phyloP scores from a whole-genome alignment of 257 asterid genomes.

The Coffea eugenioides region DNA sequence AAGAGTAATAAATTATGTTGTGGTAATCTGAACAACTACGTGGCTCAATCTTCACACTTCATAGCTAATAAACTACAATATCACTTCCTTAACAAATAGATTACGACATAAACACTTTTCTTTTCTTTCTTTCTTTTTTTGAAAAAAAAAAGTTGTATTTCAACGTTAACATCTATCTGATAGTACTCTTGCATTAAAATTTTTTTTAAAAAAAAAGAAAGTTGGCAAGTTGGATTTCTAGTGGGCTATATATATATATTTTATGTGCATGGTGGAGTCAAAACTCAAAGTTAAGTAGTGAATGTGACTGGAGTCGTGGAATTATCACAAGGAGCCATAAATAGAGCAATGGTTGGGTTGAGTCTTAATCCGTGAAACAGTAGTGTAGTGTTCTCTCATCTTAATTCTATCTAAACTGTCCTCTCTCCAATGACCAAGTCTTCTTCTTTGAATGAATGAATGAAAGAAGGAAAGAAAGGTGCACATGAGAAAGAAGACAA shows the following conservation, averaged over 20 bases:
- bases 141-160: background rate
- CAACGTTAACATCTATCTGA: conserved; percentile 21
- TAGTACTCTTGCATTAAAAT: conserved; percentile 14
- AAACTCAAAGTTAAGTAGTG: conserved; percentile 11
- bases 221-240: conserved; percentile 17
- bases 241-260: background rate
- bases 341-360: conserved; percentile 12
- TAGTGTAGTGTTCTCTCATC: conserved; percentile 3
- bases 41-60: conserved; percentile 31
- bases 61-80: conserved; percentile 12
- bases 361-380: conserved; percentile 14
- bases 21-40: conserved; percentile 30
- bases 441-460: background rate
- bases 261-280: conserved; percentile 24
- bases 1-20: background rate
- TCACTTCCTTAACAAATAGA: conserved; percentile 28
- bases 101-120: conserved; percentile 14
- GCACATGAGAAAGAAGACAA: conserved; percentile 4
- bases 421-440: conserved; percentile 22
- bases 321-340: conserved; percentile 6
- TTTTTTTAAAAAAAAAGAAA: background rate
- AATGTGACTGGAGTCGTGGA: conserved; percentile 13
- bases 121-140: conserved; percentile 3
- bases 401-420: background rate
- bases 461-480: background rate